A percentile compares a stretch with the other conserved stretches of the same genome.
These are phyloP conservation scores for Fraxinus sp. DNA, from an alignment of 305 asterid species.

Conservation along the genomic window DNA sequence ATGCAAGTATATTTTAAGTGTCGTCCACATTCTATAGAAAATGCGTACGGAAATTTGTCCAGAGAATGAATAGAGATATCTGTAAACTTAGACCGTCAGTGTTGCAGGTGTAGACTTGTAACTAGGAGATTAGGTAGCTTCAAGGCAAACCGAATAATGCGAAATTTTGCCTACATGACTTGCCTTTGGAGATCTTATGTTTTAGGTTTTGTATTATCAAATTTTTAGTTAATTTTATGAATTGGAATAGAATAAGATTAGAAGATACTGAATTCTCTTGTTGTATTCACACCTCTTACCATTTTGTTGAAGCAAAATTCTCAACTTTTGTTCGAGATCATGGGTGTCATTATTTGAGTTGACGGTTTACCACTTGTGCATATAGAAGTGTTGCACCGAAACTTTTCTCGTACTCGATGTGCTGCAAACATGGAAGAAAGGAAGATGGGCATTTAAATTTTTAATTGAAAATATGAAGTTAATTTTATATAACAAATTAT, in stretches of 20 bases:
- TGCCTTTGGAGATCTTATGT: not conserved
- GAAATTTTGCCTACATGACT: not conserved
- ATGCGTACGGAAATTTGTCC: not conserved
- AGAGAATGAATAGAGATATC: not conserved
- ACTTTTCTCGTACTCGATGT: not conserved
- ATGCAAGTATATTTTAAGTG: not conserved
- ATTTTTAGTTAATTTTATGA: not conserved
- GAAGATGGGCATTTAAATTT: not conserved
- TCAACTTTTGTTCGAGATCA: not conserved
- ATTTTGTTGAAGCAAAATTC: no score
- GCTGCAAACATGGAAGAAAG: not conserved
- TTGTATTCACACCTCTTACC: not conserved
- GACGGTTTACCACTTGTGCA: not conserved
- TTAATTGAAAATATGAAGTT: no score
- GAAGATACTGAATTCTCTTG: not conserved
- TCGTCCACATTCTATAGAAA: not conserved
- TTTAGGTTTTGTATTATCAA: not conserved
- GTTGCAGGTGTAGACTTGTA: not conserved
- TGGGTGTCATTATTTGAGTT: not conserved
- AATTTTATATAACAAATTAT: no score
- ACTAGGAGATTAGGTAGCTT: not conserved
- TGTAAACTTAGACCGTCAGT: not conserved
- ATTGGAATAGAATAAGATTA: not conserved
- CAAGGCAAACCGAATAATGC: not conserved
- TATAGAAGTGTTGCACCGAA: not conserved